Evolutionary conservation across 768 basidiomycete species (phyloP).

Genomic region (Mycena epipterygia): DNA sequence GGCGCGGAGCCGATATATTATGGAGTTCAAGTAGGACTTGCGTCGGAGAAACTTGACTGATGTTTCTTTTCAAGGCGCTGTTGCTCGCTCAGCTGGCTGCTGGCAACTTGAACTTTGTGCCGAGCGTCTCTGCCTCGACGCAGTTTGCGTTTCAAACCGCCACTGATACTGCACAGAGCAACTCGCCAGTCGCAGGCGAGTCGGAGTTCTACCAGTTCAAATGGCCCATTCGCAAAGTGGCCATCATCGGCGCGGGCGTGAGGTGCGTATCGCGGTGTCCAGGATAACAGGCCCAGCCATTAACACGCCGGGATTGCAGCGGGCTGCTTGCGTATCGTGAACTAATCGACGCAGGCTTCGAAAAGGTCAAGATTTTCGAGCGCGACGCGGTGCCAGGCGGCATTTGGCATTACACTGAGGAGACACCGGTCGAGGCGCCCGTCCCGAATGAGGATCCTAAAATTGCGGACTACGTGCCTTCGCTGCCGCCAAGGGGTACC

Average conservation of each 20-base stretch:
- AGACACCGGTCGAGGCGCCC: slow-evolving; percentile 48
- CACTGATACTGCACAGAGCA: slow-evolving; percentile 18
- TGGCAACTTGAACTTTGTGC: no score
- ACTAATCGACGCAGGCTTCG: slow-evolving; percentile 49
- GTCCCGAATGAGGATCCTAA: slow-evolving; percentile 50
- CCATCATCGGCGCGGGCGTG: slow-evolving; percentile 56
- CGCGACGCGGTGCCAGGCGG: slow-evolving; percentile 56
- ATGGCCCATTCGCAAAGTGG: slow-evolving; percentile 54
- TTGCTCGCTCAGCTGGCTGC: no score
- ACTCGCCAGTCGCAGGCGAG: slow-evolving; percentile 16
- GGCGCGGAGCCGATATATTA: no score
- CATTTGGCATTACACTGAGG: slow-evolving; percentile 58
- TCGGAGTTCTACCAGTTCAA: slow-evolving; percentile 51
- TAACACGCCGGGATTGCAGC: slow-evolving; percentile 34
- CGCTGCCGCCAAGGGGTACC: slow-evolving; percentile 49
- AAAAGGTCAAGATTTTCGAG: slow-evolving; percentile 35
- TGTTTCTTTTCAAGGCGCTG: no score
- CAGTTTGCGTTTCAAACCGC: slow-evolving; percentile 22
- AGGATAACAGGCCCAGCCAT: background rate
- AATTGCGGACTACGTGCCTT: slow-evolving; percentile 51
- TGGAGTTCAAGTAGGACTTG: no score
- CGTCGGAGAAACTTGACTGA: no score
- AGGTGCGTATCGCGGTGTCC: slow-evolving; percentile 47
- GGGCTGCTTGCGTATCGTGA: slow-evolving; percentile 54
- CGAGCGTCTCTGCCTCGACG: slow-evolving; percentile 17